Evolutionary conservation across 2,329 filamentous ascomycete genomes (phyloP).

Genomic region (Colletotrichum somersetense): DNA sequence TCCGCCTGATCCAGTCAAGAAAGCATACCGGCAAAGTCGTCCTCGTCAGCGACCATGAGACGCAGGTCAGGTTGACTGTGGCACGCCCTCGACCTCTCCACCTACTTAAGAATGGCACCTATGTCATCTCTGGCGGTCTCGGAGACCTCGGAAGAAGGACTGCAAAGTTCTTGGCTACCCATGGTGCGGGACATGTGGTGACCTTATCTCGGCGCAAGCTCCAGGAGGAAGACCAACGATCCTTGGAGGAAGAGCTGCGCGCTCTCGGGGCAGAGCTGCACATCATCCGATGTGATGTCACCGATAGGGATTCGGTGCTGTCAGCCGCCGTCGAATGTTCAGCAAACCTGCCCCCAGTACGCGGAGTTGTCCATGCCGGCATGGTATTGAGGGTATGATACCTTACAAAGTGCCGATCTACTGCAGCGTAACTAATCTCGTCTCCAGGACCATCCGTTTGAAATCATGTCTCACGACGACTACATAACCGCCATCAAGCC

Average conservation of each 20-base stretch:
- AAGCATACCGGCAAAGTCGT: constrained; percentile 55
- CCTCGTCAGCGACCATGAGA: constrained; percentile 47
- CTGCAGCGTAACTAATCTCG: not conserved
- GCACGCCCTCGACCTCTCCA: constrained; percentile 22
- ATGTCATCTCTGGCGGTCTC: constrained; percentile 51
- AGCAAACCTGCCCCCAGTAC: constrained; percentile 49
- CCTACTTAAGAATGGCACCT: constrained; percentile 45
- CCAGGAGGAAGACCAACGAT: constrained; percentile 24
- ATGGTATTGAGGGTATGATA: constrained; percentile 53
- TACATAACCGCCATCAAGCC: constrained; percentile 23
- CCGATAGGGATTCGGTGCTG: constrained; percentile 18
- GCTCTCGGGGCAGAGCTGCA: constrained; percentile 41
- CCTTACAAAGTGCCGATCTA: constrained; percentile 14
- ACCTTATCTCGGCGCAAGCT: constrained; percentile 47
- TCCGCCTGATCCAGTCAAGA: constrained; percentile 43
- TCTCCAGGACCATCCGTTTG: constrained; percentile 28
- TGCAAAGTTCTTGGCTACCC: constrained; percentile 45
- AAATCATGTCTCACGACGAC: constrained; percentile 1
- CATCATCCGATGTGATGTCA: constrained; percentile 53
- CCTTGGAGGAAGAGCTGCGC: constrained; percentile 26
- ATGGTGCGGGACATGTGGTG: constrained; percentile 50
- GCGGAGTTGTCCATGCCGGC: constrained; percentile 57
- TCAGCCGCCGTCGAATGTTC: constrained; percentile 29
- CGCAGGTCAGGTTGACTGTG: constrained; percentile 42
- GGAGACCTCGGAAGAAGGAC: constrained; percentile 50